These are phyloP conservation scores for Populus alba DNA, from an alignment of 345 rosid species.

Conservation along the genomic window DNA sequence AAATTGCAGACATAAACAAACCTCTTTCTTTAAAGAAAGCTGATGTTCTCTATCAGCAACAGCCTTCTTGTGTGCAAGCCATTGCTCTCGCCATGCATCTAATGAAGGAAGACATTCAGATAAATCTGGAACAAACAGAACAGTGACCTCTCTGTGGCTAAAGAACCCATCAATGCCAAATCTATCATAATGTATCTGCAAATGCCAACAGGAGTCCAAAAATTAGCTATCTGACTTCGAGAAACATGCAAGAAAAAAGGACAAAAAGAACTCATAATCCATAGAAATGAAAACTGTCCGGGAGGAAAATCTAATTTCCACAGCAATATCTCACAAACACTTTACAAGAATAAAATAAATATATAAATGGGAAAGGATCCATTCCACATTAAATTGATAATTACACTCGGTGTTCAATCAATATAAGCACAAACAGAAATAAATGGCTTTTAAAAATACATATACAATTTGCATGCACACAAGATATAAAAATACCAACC, in stretches of 20 bases:
- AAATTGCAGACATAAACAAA: not conserved
- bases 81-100: conserved; percentile 71
- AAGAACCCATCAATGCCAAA: conserved; percentile 76
- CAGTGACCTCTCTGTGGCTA: conserved; percentile 84
- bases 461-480: too few species aligned
- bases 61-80: conserved; percentile 76
- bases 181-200: conserved; percentile 94
- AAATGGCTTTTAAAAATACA: too few species aligned
- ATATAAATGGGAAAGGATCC: not conserved
- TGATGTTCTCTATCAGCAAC: conserved; percentile 61
- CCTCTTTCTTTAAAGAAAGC: conserved; percentile 54
- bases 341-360: not conserved
- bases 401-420: not conserved
- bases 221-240: conserved; percentile 8
- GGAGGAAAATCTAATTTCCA: not conserved
- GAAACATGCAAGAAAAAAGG: not conserved
- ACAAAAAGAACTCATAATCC: not conserved
- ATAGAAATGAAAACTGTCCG: not conserved
- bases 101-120: conserved; percentile 84
- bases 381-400: not conserved
- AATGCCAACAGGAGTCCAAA: conserved; percentile 11
- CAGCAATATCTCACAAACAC: not conserved
- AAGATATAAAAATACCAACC: too few species aligned
- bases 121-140: conserved; percentile 88
- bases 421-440: not conserved